phyloP scores from a whole-genome alignment of 495 filamentous ascomycete species.

The Penicillium soppii region DNA sequence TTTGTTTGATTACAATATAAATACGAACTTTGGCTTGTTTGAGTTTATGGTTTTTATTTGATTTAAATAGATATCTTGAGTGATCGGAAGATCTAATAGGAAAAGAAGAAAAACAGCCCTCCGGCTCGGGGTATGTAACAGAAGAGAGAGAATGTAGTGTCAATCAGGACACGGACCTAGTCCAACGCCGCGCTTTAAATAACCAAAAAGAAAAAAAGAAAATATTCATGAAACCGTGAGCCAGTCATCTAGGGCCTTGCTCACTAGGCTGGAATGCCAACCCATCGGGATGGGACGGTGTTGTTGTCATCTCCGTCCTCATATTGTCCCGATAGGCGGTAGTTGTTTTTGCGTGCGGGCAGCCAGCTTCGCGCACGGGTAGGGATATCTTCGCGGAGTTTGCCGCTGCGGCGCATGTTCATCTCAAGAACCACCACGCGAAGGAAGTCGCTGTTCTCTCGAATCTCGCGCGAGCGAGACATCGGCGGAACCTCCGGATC shows the following conservation, averaged over 20 bases:
- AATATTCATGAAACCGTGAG: constrained; percentile 16
- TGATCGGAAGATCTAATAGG: neutral
- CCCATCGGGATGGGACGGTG: constrained; percentile 41
- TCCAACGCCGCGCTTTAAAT: constrained; percentile 29
- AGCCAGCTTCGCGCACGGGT: constrained; percentile 81
- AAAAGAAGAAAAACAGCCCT: neutral
- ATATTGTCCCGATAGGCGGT: constrained; percentile 28
- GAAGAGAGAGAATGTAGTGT: constrained; percentile 14
- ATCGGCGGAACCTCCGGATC: constrained; percentile 47
- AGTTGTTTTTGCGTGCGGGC: constrained; percentile 68
- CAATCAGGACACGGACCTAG: constrained; percentile 17
- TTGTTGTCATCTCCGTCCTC: constrained; percentile 36
- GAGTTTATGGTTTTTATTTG: neutral
- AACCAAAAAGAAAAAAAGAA: constrained; percentile 9
- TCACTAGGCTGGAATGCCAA: constrained; percentile 36
- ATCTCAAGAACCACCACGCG: constrained; percentile 94
- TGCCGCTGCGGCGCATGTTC: constrained; percentile 91
- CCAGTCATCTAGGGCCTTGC: neutral
- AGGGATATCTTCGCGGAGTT: constrained; percentile 80
- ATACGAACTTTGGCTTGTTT: neutral
- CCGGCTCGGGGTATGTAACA: constrained; percentile 15
- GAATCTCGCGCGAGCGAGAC: constrained; percentile 79
- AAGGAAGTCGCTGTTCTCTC: constrained; percentile 93
- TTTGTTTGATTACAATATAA: neutral
- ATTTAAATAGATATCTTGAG: constrained; percentile 1